Evolutionary conservation across 2,329 filamentous ascomycete genomes (phyloP).

Genomic region (Lachnellula arida): DNA sequence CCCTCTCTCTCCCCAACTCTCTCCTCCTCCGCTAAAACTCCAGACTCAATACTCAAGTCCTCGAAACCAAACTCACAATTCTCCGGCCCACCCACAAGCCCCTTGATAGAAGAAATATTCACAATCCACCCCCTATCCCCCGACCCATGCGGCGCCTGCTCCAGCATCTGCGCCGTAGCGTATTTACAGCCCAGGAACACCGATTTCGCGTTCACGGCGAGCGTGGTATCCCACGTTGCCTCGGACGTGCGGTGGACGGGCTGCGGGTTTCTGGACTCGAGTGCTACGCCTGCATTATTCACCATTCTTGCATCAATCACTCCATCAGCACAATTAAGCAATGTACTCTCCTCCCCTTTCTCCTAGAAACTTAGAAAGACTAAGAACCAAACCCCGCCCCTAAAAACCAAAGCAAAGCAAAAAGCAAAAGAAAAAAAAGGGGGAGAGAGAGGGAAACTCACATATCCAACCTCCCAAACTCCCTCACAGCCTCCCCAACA

Average conservation of each 20-base stretch:
- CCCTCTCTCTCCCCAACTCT: not conserved
- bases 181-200: slow-evolving; percentile 43
- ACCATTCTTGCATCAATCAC: slow-evolving; percentile 35
- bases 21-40: not conserved
- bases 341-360: not conserved
- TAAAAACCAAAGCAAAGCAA: too few relatives aligned
- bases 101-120: slow-evolving; percentile 43
- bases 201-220: slow-evolving; percentile 36
- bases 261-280: slow-evolving; percentile 32
- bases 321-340: not conserved
- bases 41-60: not conserved
- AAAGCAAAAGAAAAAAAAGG: not conserved
- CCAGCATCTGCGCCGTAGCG: slow-evolving; percentile 44
- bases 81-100: slow-evolving; percentile 32
- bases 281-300: slow-evolving; percentile 46
- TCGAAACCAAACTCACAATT: slow-evolving; percentile 22
- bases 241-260: slow-evolving; percentile 44
- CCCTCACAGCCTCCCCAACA: slow-evolving; percentile 33
- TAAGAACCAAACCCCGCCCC: too few relatives aligned
- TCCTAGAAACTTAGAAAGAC: too few relatives aligned
- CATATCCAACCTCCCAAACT: slow-evolving; percentile 41
- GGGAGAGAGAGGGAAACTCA: slow-evolving; percentile 22
- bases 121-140: slow-evolving; percentile 47
- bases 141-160: slow-evolving; percentile 36
- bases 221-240: slow-evolving; percentile 40